Base-by-base conservation (phyloP, 148 eudicot species). In the Salicornia ramosissima region DNA sequence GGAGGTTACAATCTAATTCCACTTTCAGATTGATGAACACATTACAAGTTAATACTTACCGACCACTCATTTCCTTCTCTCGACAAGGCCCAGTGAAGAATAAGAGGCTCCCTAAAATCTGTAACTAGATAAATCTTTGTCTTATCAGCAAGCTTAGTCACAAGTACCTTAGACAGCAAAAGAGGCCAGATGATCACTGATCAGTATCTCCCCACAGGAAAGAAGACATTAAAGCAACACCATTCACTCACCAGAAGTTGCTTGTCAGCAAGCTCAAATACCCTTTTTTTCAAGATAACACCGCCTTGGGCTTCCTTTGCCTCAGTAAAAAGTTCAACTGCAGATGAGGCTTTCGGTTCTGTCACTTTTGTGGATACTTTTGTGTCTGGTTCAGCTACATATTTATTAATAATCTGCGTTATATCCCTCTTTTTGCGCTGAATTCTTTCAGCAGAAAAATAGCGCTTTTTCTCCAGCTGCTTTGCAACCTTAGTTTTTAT, bases 41-140 rank as follows among this genome's bases (percentile, higher is more conserved):
- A 52, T 60, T 42, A 79, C 28, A n/a, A 57, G 61, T 51, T 47
- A 66, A 61, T 68, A 69, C 88, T 81, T 81, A 91, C 99, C 83
- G 74, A 71, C 99, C 99, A 94, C 82, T 94, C 96, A 67, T 86
- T 84, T 59, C 83, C 78, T 26, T 82, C 75, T 72, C 75, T 85
- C 47, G 99, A 88, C 74, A 94, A 77, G 69, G 88, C 99, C 98
- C 98, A 94, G 72, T 94, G 98, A 76, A 94, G 96, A 55, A 72
- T 80, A 70, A 88, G 82, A 66, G 97, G 88, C 53, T 84, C 90
- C 57, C 68, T 67, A 62, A 84, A 74, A 80, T 91, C 89, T 36
- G 97, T 94, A 70, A 84, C 91, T 42, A 94, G 61, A 40, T 30
- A 68, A 67, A 94, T 77, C 81, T 78, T 83, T 62, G 81, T 83